Percentiles rank a stretch among this genome's conserved stretches.
phyloP scores from a whole-genome alignment of 345 rosid genomes.

The Boechera divaricarpa region DNA sequence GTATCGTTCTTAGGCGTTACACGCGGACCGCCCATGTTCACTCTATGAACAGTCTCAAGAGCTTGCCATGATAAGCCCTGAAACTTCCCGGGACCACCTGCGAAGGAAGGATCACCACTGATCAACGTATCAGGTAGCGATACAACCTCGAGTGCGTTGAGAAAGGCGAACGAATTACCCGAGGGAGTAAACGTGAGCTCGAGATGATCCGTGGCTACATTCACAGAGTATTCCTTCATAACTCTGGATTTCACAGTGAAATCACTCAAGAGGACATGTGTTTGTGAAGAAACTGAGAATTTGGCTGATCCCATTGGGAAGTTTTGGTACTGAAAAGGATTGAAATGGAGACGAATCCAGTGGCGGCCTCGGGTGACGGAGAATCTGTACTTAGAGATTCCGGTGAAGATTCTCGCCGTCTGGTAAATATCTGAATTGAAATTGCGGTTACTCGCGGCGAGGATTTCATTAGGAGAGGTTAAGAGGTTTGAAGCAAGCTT shows the following conservation, averaged over 20 bases:
- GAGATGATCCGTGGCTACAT: conserved; percentile 54
- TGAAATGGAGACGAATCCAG: conserved; percentile 90
- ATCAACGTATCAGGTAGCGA: conserved; percentile 73
- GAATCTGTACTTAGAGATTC: conserved; percentile 68
- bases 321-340: conserved; percentile 58
- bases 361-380: conserved; percentile 67
- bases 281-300: conserved; percentile 63
- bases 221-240: conserved; percentile 75
- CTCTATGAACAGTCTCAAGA: conserved; percentile 71
- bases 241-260: conserved; percentile 48
- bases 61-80: conserved; percentile 63
- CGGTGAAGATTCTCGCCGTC: conserved; percentile 73
- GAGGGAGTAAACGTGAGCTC: conserved; percentile 69
- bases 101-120: conserved; percentile 43
- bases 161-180: conserved; percentile 61
- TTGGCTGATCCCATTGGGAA: conserved; percentile 64
- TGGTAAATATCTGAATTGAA: conserved; percentile 63
- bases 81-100: conserved; percentile 47
- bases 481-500: conserved; percentile 57
- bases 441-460: conserved; percentile 53
- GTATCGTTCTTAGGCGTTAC: conserved; percentile 66
- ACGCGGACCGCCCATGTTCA: conserved; percentile 87
- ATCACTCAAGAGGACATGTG: conserved; percentile 59
- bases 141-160: conserved; percentile 82
- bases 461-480: conserved; percentile 51